Conservation (phyloP, 805 yeast species). For the Cyberlindnera saturnus region DNA sequence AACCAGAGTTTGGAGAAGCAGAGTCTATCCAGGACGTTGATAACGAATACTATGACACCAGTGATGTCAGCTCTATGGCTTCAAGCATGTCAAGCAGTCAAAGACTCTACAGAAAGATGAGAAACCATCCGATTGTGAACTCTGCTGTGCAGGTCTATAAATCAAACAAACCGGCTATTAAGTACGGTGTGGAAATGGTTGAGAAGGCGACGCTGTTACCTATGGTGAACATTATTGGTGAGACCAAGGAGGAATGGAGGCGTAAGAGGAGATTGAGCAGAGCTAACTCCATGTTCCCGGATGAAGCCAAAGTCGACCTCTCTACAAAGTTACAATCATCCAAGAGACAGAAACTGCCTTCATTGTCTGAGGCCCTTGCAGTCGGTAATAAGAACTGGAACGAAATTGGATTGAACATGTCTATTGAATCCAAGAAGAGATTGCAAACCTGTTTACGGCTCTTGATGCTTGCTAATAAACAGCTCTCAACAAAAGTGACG, state of each 20-base stretch:
- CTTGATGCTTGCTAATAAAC: conserved; percentile 73
- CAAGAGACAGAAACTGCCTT: conserved; percentile 27
- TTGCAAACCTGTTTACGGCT: conserved; percentile 75
- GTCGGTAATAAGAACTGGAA: conserved; percentile 30
- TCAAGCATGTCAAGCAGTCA: conserved; percentile 1
- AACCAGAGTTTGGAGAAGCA: conserved; percentile 1
- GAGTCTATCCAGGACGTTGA: conserved; percentile 7
- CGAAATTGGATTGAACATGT: conserved; percentile 33
- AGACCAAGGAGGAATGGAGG: conserved; percentile 26
- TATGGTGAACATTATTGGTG: conserved; percentile 43
- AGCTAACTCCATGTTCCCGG: conserved; percentile 24
- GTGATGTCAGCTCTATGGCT: neutral
- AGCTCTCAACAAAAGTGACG: conserved; percentile 60
- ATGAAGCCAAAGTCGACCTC: conserved; percentile 19
- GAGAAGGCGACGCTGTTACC: conserved; percentile 48
- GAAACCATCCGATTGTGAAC: conserved; percentile 29
- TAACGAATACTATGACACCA: conserved; percentile 38
- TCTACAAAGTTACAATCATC: conserved; percentile 6
- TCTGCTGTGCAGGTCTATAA: conserved; percentile 26
- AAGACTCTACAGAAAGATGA: conserved; percentile 39
- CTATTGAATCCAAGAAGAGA: conserved; percentile 69
- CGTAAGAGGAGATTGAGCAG: conserved; percentile 32
- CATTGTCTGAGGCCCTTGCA: conserved; percentile 31
- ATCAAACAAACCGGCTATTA: conserved; percentile 39
- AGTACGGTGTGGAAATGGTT: conserved; percentile 56